phyloP scores from a whole-genome alignment of 306 rosid genomes.

The apple (Malus domestica) region ASM211411v1 NC_041797.1:13053001-13053500 shows the following conservation, averaged over 20 bases:
- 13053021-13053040: not conserved
- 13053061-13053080: not conserved
- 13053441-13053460: conserved; percentile 95
- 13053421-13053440: conserved; percentile 79
- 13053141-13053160: not conserved
- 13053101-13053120: not conserved
- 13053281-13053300: conserved; percentile 89
- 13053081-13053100: not conserved
- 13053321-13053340: not conserved
- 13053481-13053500: conserved; percentile 59
- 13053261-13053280: conserved; percentile 99
- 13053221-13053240: conserved; percentile 69
- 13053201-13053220: conserved; percentile 94
- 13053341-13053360: not conserved
- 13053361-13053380: not conserved
- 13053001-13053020: not conserved
- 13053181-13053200: conserved; percentile 80
- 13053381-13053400: conserved; percentile 42
- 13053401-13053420: conserved; percentile 88
- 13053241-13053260: conserved; percentile 95
- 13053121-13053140: not conserved
- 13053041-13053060: not conserved
- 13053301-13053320: conserved; percentile 83
- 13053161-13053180: conserved; percentile 7
- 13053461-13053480: conserved; percentile 76